Percentiles rank a stretch among this genome's conserved stretches.
Conservation (phyloP, 2,329 filamentous ascomycete species). For the Penicillium thymicola region DNA sequence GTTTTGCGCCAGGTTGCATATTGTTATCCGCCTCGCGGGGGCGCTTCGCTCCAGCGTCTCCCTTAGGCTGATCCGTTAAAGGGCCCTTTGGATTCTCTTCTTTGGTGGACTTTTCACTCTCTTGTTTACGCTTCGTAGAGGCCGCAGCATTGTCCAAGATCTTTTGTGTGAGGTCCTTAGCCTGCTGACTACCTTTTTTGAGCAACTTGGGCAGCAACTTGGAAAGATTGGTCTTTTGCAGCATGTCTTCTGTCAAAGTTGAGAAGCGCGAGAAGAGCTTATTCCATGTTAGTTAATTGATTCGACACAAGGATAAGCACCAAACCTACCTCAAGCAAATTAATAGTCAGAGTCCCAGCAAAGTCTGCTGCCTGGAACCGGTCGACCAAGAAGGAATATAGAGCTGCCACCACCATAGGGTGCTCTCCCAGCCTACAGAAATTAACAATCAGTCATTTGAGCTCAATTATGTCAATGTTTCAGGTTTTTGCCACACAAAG, state of each 20-base stretch:
- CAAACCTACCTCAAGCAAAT: conserved; percentile 46
- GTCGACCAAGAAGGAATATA: conserved; percentile 50
- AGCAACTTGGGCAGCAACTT: conserved; percentile 57
- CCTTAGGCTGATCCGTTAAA: conserved; percentile 14
- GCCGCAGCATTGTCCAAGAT: conserved; percentile 51
- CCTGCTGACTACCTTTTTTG: conserved; percentile 57
- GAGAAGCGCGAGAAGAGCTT: conserved; percentile 55
- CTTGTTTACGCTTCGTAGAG: conserved; percentile 45
- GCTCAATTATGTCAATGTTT: neutral
- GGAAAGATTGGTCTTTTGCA: conserved; percentile 59
- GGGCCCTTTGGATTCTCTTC: conserved; percentile 31
- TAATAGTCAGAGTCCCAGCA: conserved; percentile 43
- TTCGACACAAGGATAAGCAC: neutral
- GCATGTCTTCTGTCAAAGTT: conserved; percentile 56
- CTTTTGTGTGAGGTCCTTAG: conserved; percentile 54
- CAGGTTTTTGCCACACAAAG: neutral
- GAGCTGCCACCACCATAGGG: conserved; percentile 45
- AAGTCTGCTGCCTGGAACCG: conserved; percentile 48
- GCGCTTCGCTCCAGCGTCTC: conserved; percentile 37
- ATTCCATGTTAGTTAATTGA: conserved; percentile 23
- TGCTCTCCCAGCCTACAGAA: conserved; percentile 49
- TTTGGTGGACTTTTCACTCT: conserved; percentile 36
- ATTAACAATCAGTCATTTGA: conserved; percentile 27
- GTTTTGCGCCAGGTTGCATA: conserved; percentile 38
- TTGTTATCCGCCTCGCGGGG: conserved; percentile 38